Evolutionary conservation across 306 rosid genomes (phyloP), one percentile per base, ranked within the genome.

Genomic region (Gynostemma pentaphyllum): DNA sequence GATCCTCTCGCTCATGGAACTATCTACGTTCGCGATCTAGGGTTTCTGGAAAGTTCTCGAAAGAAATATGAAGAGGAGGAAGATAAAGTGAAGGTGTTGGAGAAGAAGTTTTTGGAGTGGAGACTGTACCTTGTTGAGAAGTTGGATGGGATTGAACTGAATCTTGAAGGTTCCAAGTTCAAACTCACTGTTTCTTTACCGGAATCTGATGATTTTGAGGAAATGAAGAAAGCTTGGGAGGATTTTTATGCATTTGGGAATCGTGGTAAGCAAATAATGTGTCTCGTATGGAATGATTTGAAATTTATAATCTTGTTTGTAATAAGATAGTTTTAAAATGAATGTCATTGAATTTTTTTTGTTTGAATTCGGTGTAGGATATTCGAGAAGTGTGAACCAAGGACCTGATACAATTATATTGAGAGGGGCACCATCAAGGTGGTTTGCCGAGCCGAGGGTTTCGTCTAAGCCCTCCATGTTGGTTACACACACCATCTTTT

Each of bases 401-500:
- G 85, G 84, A 41, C 85, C 88, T 1, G 96, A 92, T 70, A 92
- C 98, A 0, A 72, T 88, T 29, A 64, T 85, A 9, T 60, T 92
- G 29, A 78, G 81, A 42, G 94, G 88, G 4, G 72, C 83, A 8
- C 98, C 98, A 0, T 92, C 96, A 9, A 77, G 96, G 30, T 92
- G 98, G 98, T 92, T 92, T 47, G 84, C 96, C 0, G 98, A 92
- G 78, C 95, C 96, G 0, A 68, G 87, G 65, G 96, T 92, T 79
- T 92, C 96, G 13, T 92, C 98, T 1, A 88, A 92, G 79, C 95
- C 95, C 70, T 92, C 98, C 41, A 78, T 86, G 92, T 83, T 92
- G 41, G 98, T 92, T 26, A 85, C 95, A 4, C 98, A 88, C 68
- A 85, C 98, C 62, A 92, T 92, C 48, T 92, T 92, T 61, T 86